Base-by-base conservation (phyloP, 2,329 filamentous ascomycete genomes). In the Seiridium cupressi region DNA sequence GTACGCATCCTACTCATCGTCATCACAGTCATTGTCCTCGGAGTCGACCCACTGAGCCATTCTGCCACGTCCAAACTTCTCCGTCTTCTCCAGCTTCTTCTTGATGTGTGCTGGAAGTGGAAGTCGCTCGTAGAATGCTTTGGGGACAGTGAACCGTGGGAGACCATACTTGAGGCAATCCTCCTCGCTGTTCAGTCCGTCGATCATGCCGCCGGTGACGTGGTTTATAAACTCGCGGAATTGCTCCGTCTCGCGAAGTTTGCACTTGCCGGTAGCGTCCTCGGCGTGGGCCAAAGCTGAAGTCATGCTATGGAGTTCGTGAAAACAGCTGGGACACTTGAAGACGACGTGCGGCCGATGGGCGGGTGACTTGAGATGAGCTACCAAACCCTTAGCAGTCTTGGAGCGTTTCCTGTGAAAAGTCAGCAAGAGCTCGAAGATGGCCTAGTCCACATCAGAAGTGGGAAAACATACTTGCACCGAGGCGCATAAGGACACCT, bases 271-370 rank as follows among this genome's bases (percentile, higher is more conserved):
- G 3, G 73, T 72, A 57, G 74, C 76, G 1, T 77, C 74, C 64
- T 86, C 83, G 31, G 74, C 77, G 62, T 86, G 84, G 51, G 76
- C 73, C 3, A 79, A 75, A 38, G 85, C 75, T 2, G 78, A 74
- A 13, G 74, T 68, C 26, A 79, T 69, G 2, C 73, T 74, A 6
- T 69, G 69, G 65, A 82, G 85, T 6, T 65, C 67, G 2, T 67
- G 68, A 10, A 70, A 68, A 63, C 84, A 86, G 51, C 69, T 72
- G 0, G 80, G 78, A 68, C 84, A 86, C 32, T 68, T 65, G 13
- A 77, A 62, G n/a, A 68, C 68, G 3, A 63, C 66, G 5, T 60
- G 68, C 35, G 69, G 61, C 46, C 66, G 65, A 65, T 86, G 83
- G 2, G 69, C 70, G 0, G 72, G 62, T 2, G 79, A 80, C 8